Percentiles rank a stretch among this genome's conserved stretches.
These are phyloP conservation scores for Leucogyrophana mollusca DNA, from an alignment of 768 basidiomycete genomes.

Conservation along the genomic window DNA sequence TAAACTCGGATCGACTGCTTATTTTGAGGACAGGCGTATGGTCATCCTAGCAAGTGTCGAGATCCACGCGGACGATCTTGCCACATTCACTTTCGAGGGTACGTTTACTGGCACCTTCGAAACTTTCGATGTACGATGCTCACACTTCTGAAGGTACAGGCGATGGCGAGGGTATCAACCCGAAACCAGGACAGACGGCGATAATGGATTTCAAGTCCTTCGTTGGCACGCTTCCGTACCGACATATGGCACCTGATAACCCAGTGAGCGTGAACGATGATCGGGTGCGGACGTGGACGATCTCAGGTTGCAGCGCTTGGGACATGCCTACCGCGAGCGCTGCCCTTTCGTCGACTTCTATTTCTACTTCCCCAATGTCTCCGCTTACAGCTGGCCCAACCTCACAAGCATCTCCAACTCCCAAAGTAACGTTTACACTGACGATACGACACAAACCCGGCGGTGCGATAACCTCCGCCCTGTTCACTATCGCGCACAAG, in stretches of 20 bases:
- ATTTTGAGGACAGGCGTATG: conserved; percentile 24
- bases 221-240: conserved; percentile 46
- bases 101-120: conserved; percentile 28
- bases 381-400: no score
- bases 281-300: conserved; percentile 64
- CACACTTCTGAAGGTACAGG: no score
- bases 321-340: background rate
- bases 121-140: no score
- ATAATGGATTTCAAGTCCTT: conserved; percentile 55
- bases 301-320: conserved; percentile 37
- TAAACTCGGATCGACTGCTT: conserved; percentile 20
- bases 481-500: conserved; percentile 49
- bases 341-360: no score
- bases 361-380: no score
- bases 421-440: conserved; percentile 34
- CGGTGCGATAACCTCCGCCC: conserved; percentile 51
- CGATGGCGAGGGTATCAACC: conserved; percentile 17
- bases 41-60: conserved; percentile 35
- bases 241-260: conserved; percentile 51
- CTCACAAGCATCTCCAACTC: no score
- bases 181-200: conserved; percentile 48
- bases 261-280: conserved; percentile 61
- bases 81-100: conserved; percentile 51
- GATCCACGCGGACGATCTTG: conserved; percentile 47
- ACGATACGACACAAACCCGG: conserved; percentile 60